phyloP scores from a whole-genome alignment of 805 yeast species.

The Kluyveromyces lactis region DNA sequence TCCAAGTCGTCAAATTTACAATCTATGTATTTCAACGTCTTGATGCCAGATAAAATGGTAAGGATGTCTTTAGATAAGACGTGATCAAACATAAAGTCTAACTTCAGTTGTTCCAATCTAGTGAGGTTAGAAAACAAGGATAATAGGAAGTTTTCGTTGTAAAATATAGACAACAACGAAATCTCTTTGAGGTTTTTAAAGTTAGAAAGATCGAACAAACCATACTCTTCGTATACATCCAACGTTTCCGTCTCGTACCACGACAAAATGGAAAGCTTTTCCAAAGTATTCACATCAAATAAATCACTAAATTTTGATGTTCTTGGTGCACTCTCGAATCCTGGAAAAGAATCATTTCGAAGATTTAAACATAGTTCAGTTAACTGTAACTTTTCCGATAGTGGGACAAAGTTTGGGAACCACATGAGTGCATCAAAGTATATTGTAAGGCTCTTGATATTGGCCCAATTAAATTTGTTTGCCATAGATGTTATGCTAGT shows the following conservation, averaged over 20 bases:
- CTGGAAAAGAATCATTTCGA: slow-evolving; percentile 17
- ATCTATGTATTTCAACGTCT: slow-evolving; percentile 29
- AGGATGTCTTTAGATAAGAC: slow-evolving; percentile 14
- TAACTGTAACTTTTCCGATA: slow-evolving; percentile 12
- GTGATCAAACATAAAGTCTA: slow-evolving; percentile 28
- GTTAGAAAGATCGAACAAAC: slow-evolving; percentile 22
- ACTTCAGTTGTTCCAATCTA: slow-evolving; percentile 24
- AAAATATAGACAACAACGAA: slow-evolving; percentile 27
- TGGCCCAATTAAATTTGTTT: slow-evolving; percentile 12
- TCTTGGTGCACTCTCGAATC: slow-evolving; percentile 9
- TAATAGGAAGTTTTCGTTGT: slow-evolving; percentile 18
- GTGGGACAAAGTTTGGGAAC: slow-evolving; percentile 10
- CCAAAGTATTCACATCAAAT: slow-evolving; percentile 24
- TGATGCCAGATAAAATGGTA: slow-evolving; percentile 18
- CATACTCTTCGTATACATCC: slow-evolving; percentile 20
- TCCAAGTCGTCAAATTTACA: slow-evolving; percentile 21
- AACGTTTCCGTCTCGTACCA: slow-evolving; percentile 29
- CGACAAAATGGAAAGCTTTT: slow-evolving; percentile 29
- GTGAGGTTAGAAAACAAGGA: slow-evolving; percentile 19
- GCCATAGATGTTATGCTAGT: slow-evolving; percentile 1
- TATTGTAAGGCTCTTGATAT: slow-evolving; percentile 16
- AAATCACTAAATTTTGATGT: slow-evolving; percentile 17
- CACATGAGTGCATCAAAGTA: slow-evolving; percentile 22
- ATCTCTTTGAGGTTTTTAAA: slow-evolving; percentile 27
- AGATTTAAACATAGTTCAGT: slow-evolving; percentile 19